These are phyloP conservation scores for Colletotrichum chrysophilum DNA, from an alignment of 2,329 filamentous ascomycete species.

Conservation along the genomic window DNA sequence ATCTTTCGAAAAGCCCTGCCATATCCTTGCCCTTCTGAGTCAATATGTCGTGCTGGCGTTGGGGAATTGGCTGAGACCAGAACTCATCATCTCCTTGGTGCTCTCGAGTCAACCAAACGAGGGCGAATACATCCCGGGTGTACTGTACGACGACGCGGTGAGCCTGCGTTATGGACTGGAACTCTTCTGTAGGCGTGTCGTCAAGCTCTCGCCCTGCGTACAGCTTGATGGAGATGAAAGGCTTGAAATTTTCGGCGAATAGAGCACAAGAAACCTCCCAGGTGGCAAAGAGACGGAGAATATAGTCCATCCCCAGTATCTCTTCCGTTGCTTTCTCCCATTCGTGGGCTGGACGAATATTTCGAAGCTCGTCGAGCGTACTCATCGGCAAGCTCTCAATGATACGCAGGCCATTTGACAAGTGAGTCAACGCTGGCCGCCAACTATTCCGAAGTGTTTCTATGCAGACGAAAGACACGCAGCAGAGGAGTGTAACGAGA, in stretches of 20 bases:
- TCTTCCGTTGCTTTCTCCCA: not conserved
- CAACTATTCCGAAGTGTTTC: constrained; percentile 32
- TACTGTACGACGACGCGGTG: constrained; percentile 25
- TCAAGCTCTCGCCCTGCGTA: constrained; percentile 22
- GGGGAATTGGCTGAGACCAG: constrained; percentile 20
- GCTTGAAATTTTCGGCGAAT: constrained; percentile 24
- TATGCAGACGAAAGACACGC: constrained; percentile 35
- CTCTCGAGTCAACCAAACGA: constrained; percentile 22
- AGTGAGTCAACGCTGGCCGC: constrained; percentile 29
- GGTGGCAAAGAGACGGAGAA: constrained; percentile 25
- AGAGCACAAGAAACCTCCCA: constrained; percentile 27
- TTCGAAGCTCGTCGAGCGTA: not conserved
- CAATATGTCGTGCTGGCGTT: constrained; percentile 24
- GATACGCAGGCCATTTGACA: constrained; percentile 34
- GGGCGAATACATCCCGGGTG: constrained; percentile 27
- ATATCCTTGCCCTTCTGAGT: constrained; percentile 20
- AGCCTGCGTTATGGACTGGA: constrained; percentile 20
- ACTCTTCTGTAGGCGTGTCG: constrained; percentile 7
- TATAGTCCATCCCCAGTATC: constrained; percentile 23
- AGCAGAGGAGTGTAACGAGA: constrained; percentile 34
- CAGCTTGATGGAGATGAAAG: constrained; percentile 22
- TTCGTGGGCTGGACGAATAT: not conserved
- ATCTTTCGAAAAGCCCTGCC: constrained; percentile 14
- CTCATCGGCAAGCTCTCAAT: constrained; percentile 31
- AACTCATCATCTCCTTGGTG: constrained; percentile 16